phyloP scores from a whole-genome alignment of 257 asterid species.

The Cinchona pubescens region DNA sequence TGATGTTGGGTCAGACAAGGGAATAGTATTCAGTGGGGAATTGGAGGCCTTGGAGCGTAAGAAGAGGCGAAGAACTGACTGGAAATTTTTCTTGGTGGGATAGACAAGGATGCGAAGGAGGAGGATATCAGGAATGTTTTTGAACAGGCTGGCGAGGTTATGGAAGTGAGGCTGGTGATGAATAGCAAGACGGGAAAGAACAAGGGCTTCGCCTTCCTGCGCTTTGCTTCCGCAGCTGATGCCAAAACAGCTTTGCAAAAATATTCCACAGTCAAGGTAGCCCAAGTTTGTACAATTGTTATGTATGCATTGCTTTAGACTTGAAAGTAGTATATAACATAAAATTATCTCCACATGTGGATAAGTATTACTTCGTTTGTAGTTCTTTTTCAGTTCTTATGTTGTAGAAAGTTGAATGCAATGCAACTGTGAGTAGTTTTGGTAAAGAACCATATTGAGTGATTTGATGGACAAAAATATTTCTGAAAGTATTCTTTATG shows the following conservation, averaged over 20 bases:
- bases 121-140: slow-evolving; percentile 55
- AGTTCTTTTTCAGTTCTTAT: background rate
- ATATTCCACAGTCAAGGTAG: slow-evolving; percentile 60
- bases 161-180: slow-evolving; percentile 52
- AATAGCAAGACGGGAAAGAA: slow-evolving; percentile 47
- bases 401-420: background rate
- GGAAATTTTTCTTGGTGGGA: slow-evolving; percentile 68
- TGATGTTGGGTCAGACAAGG: no score
- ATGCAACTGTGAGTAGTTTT: background rate
- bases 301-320: background rate
- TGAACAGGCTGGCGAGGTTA: slow-evolving; percentile 37
- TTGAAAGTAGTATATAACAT: slow-evolving; percentile 4
- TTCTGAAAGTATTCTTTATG: background rate
- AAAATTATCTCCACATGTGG: background rate
- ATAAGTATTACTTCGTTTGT: background rate
- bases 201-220: slow-evolving; percentile 68
- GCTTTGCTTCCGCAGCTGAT: slow-evolving; percentile 60
- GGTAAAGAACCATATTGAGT: background rate
- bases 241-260: slow-evolving; percentile 59
- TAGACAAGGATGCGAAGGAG: slow-evolving; percentile 49
- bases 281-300: background rate
- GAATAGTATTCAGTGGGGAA: no score
- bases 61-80: slow-evolving; percentile 54
- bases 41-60: slow-evolving; percentile 53
- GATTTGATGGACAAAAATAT: background rate